Percentiles rank a stretch among this genome's conserved stretches.
These are phyloP conservation scores for Patellifolia procumbens DNA, from an alignment of 179 eudicot species.

Conservation along the genomic window DNA sequence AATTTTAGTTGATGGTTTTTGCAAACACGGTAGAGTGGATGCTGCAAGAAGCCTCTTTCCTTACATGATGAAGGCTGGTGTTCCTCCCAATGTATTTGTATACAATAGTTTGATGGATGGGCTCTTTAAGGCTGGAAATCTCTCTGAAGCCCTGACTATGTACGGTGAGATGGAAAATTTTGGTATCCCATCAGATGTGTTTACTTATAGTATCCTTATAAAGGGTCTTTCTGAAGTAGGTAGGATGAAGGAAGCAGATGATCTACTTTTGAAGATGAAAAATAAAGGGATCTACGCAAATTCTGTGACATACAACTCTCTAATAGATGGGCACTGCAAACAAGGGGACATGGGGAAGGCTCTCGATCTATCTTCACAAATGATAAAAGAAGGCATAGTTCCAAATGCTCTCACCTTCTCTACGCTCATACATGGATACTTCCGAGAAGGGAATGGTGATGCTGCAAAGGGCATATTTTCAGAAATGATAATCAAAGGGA, in stretches of 20 bases:
- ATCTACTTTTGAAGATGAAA: conserved; percentile 52
- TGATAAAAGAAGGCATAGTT: conserved; percentile 63
- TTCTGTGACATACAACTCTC: conserved; percentile 65
- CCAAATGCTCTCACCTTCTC: conserved; percentile 64
- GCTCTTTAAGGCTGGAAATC: conserved; percentile 44
- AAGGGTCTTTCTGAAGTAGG: conserved; percentile 65
- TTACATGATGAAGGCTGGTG: conserved; percentile 58
- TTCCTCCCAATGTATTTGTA: conserved; percentile 56
- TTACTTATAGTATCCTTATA: conserved; percentile 58
- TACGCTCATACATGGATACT: conserved; percentile 69
- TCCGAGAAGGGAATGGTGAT: conserved; percentile 51
- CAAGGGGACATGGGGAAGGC: conserved; percentile 68
- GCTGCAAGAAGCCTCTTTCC: conserved; percentile 55
- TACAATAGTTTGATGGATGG: conserved; percentile 77
- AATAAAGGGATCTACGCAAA: conserved; percentile 46
- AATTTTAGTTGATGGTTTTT: conserved; percentile 51
- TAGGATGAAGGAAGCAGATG: conserved; percentile 61
- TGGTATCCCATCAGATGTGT: conserved; percentile 48
- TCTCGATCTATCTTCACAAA: conserved; percentile 58
- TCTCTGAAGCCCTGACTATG: conserved; percentile 48
- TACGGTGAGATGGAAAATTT: conserved; percentile 52
- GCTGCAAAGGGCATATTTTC: conserved; percentile 67
- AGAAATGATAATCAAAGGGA: conserved; percentile 77
- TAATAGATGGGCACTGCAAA: conserved; percentile 65
- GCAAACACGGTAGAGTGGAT: conserved; percentile 50